phyloP scores from a whole-genome alignment of 768 basidiomycete genomes.

The Termitomyces sp. region DNA sequence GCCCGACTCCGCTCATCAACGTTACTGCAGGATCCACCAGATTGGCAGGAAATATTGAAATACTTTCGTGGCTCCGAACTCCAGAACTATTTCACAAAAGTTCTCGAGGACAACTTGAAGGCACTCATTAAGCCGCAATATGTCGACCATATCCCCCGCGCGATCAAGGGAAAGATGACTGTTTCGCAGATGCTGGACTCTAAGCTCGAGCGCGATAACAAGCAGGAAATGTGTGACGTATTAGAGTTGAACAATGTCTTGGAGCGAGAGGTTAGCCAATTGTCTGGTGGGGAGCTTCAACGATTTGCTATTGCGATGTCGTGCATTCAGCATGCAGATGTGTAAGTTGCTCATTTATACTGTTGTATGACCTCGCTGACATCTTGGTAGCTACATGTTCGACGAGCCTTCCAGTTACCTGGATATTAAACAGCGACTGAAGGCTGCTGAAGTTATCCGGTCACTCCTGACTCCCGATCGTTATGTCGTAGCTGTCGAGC shows the following conservation, averaged over 20 bases:
- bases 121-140: slow-evolving; percentile 99
- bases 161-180: slow-evolving; percentile 85
- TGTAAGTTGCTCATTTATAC: slow-evolving; percentile 47
- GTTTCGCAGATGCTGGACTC: slow-evolving; percentile 90
- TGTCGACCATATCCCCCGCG: slow-evolving; percentile 96
- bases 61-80: slow-evolving; percentile 98
- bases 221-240: slow-evolving; percentile 77
- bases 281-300: slow-evolving; percentile 97
- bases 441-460: slow-evolving; percentile 93
- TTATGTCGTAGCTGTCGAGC: slow-evolving; percentile 97
- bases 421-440: slow-evolving; percentile 92
- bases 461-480: slow-evolving; percentile 73
- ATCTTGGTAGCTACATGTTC: slow-evolving; percentile 80
- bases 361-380: neutral
- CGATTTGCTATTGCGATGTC: slow-evolving; percentile 98
- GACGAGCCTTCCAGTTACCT: slow-evolving; percentile 99
- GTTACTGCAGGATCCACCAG: slow-evolving; percentile 80
- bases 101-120: slow-evolving; percentile 96
- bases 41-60: slow-evolving; percentile 98
- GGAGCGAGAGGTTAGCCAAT: slow-evolving; percentile 75
- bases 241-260: slow-evolving; percentile 86
- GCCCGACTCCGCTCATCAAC: neutral
- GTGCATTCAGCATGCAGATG: slow-evolving; percentile 91
- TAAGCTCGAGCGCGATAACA: slow-evolving; percentile 86
- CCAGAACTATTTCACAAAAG: slow-evolving; percentile 99